Conservation (phyloP, 306 rosid species). For the Quercus bicolor region DNA sequence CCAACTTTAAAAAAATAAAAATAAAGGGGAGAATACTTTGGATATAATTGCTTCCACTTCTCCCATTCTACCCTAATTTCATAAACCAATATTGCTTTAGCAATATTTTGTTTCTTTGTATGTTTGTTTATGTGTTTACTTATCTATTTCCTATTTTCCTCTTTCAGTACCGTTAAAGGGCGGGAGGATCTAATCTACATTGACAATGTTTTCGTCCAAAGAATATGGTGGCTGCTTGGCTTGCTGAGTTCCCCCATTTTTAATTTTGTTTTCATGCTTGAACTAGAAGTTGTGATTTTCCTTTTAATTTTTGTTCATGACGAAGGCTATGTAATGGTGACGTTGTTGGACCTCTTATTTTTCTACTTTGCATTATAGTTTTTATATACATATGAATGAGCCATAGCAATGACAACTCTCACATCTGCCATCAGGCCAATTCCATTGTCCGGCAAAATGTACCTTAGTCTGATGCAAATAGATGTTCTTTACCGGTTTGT, state of each 20-base stretch:
- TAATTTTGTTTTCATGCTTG: not conserved
- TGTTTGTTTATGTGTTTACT: not conserved
- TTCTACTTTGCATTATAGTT: not conserved
- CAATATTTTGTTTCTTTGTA: not conserved
- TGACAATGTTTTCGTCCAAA: not conserved
- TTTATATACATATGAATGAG: not conserved
- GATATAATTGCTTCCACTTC: not conserved
- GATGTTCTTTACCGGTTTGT: no score
- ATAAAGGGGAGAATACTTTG: not conserved
- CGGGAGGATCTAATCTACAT: not conserved
- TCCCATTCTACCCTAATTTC: not conserved
- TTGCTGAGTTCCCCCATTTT: not conserved
- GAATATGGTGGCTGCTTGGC: constrained; percentile 16
- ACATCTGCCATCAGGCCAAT: not conserved
- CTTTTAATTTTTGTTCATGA: not conserved
- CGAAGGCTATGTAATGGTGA: not conserved
- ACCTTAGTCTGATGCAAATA: not conserved
- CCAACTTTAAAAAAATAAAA: not conserved
- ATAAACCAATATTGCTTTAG: not conserved
- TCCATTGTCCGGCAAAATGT: not conserved
- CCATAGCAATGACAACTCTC: not conserved
- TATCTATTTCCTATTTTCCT: not conserved
- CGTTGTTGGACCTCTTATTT: not conserved
- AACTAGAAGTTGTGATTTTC: not conserved
- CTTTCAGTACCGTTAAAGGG: constrained; percentile 33